Conservation (phyloP, 805 yeast genomes). For the Lipomyces mesembrius region DNA sequence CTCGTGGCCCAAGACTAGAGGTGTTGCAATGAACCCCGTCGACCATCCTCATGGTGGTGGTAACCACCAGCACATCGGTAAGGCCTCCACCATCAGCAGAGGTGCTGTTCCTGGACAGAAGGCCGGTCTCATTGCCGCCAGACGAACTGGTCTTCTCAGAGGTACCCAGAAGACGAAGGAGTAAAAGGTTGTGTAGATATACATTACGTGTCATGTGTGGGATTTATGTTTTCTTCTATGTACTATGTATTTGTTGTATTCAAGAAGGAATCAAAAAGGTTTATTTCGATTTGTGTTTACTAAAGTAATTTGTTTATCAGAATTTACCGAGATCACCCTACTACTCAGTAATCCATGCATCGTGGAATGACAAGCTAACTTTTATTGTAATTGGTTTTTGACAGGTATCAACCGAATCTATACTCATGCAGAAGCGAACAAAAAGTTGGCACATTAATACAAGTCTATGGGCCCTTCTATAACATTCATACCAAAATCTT, state of each 20-base stretch:
- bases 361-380: neutral
- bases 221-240: neutral
- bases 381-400: neutral
- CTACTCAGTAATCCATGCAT: neutral
- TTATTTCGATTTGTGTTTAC: neutral
- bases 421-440: neutral
- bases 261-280: slow-evolving; percentile 6
- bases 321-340: neutral
- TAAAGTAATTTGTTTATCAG: slow-evolving; percentile 3
- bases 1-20: slow-evolving; percentile 99
- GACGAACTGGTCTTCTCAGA: slow-evolving; percentile 99
- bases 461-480: neutral
- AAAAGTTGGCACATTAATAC: neutral
- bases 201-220: neutral
- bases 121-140: slow-evolving; percentile 99
- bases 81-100: slow-evolving; percentile 98
- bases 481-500: slow-evolving; percentile 12
- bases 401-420: neutral
- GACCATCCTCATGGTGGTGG: slow-evolving; percentile 99
- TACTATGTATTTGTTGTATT: slow-evolving; percentile 10
- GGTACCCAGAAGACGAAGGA: slow-evolving; percentile 96
- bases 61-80: slow-evolving; percentile 99
- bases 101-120: slow-evolving; percentile 99
- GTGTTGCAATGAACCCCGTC: slow-evolving; percentile 99
- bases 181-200: slow-evolving; percentile 45